Percentiles rank a stretch among this genome's conserved stretches.
Evolutionary conservation across 208 protist genomes (phyloP).

Genomic region (Novymonas esmeraldas): DNA sequence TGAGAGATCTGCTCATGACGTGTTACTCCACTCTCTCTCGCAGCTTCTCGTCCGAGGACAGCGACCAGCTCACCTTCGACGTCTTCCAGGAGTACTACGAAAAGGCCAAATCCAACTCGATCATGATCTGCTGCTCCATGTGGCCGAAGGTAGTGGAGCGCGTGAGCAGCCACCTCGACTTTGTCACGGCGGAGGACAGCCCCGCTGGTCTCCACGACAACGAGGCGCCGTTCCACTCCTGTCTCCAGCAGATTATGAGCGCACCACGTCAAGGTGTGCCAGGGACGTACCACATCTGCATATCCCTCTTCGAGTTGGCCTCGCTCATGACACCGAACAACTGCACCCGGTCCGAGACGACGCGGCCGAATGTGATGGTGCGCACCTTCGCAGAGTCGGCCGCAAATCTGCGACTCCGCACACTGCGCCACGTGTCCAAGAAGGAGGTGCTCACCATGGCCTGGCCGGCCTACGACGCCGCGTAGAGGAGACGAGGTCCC

Average conservation of each 20-base stretch:
- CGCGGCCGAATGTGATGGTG: constrained; percentile 32
- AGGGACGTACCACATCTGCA: constrained; percentile 52
- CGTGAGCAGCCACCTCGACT: constrained; percentile 41
- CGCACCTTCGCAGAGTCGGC: constrained; percentile 36
- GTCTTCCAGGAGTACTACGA: constrained; percentile 74
- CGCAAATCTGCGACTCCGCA: constrained; percentile 32
- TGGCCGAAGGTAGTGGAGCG: constrained; percentile 54
- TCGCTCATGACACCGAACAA: constrained; percentile 38
- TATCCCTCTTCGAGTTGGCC: constrained; percentile 63
- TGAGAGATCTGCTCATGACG: constrained; percentile 31
- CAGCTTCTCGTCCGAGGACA: constrained; percentile 53
- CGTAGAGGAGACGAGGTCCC: background rate
- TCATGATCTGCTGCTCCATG: constrained; percentile 47
- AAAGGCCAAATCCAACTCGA: constrained; percentile 60
- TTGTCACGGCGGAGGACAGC: constrained; percentile 37
- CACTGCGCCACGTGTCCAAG: constrained; percentile 27
- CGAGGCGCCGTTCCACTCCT: constrained; percentile 20
- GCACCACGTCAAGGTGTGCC: constrained; percentile 50
- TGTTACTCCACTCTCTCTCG: constrained; percentile 39
- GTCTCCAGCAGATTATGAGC: constrained; percentile 28
- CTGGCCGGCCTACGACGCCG: constrained; percentile 24
- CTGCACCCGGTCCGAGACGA: constrained; percentile 14
- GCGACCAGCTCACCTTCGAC: constrained; percentile 47
- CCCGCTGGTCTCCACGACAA: constrained; percentile 6
- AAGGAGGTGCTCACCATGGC: constrained; percentile 29